These are phyloP conservation scores for Suillus lakei DNA, from an alignment of 768 basidiomycete genomes.

Conservation along the genomic window DNA sequence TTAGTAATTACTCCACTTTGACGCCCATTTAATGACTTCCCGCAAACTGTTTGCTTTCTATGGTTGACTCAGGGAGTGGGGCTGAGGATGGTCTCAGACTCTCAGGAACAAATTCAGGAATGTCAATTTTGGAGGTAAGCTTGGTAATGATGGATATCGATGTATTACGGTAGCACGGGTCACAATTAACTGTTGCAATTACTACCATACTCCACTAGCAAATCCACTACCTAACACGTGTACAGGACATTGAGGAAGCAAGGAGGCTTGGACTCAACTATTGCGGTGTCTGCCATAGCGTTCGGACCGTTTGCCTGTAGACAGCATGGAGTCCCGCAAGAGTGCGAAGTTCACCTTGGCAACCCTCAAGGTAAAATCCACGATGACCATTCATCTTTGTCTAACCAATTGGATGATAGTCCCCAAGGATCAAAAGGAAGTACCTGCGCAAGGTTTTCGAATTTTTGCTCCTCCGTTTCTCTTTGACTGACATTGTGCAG, in stretches of 20 bases:
- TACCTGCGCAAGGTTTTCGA: constrained; percentile 53
- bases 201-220: not conserved
- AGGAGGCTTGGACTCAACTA: not conserved
- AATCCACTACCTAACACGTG: not conserved
- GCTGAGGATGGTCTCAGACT: no score
- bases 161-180: not conserved
- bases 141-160: not conserved
- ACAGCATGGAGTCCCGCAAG: constrained; percentile 29
- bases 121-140: no score
- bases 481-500: constrained; percentile 37
- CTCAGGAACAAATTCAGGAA: no score
- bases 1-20: not conserved
- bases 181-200: no score
- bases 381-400: not conserved
- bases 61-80: not conserved
- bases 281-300: not conserved
- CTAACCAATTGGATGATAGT: constrained; percentile 24
- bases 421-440: constrained; percentile 53
- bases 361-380: constrained; percentile 32
- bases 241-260: not conserved
- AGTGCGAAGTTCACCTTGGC: constrained; percentile 20
- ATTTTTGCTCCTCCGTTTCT: not conserved
- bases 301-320: not conserved
- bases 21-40: not conserved
- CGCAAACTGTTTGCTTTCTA: not conserved